Evolutionary conservation across 1,284 basidiomycete genomes (phyloP), one percentile per base, ranked within the genome.

Genomic region (Apiotrichum brassicae): DNA sequence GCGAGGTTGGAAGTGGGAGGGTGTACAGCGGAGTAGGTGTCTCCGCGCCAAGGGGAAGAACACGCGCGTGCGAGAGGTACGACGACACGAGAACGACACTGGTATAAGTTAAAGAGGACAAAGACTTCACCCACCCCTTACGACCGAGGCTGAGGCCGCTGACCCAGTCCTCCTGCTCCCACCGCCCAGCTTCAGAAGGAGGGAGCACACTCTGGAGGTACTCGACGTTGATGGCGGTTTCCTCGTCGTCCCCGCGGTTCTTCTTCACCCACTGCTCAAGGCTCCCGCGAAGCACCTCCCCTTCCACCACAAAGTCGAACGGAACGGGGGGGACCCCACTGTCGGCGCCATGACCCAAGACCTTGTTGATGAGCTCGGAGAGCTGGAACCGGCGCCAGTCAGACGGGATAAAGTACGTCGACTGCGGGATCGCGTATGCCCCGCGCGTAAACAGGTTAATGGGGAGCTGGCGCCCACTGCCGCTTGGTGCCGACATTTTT

Each of bases 321-420:
- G 93, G 94, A 1, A 97, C 78, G 0, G 88, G 82, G 44, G 80
- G 79, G n/a, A 56, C 46, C 2, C 64, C 63, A 33, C 53, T 43
- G 22, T 62, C 63, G 11, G 54, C 32, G 11, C 52, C 54, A 12
- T 90, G 80, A 1, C 81, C 79, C 16, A 98, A 78, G 1, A 94
- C 87, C 66, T 95, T 94, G 77, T 98, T 98, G 59, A 99, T 85
- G 41, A 97, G 83, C 58, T 97, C 92, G 0, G 93, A 97, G n/a
- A 98, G 85, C 66, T 97, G 94, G 68, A 87, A 95, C 16, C 93
- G 84, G 49, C 81, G 82, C 93, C 93, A 98, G 70, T 82, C 78
- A 2, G 83, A 77, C 0, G 94, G 94, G 22, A 98, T 86, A 82
- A 97, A 86, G 71, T 93, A 97, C 64, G 91, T 93, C 67, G 91